These are phyloP conservation scores for Aurinia saxatilis DNA, from an alignment of 345 rosid genomes.

Conservation along the genomic window DNA sequence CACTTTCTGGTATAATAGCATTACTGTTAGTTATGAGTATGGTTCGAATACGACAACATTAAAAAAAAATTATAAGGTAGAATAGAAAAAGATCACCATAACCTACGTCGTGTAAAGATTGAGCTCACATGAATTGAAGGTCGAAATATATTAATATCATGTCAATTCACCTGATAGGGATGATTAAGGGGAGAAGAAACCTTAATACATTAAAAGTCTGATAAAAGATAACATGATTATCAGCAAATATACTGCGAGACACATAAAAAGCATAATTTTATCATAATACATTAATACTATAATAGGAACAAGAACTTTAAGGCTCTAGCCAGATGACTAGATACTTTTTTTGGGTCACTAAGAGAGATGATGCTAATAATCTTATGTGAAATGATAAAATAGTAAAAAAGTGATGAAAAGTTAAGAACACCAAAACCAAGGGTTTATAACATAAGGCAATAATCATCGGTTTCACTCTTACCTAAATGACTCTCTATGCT, in stretches of 20 bases:
- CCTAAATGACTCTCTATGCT: too few relatives aligned
- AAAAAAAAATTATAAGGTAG: background rate
- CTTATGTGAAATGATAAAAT: background rate
- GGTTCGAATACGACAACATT: slow-evolving; percentile 6
- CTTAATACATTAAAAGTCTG: too few relatives aligned
- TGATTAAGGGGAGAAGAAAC: background rate
- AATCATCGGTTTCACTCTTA: too few relatives aligned
- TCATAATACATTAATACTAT: too few relatives aligned
- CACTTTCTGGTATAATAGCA: slow-evolving; percentile 8
- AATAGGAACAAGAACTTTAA: too few relatives aligned
- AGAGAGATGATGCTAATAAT: background rate
- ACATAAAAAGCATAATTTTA: background rate
- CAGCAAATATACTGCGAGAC: background rate
- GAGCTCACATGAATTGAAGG: background rate
- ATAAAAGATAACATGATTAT: background rate
- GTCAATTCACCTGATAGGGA: slow-evolving; percentile 2
- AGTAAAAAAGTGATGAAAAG: background rate
- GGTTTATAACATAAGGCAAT: too few relatives aligned
- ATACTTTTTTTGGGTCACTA: background rate
- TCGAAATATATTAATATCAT: background rate
- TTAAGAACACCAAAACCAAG: too few relatives aligned
- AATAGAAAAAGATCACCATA: background rate
- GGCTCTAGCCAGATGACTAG: too few relatives aligned
- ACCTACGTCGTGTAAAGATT: background rate
- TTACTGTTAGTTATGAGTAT: slow-evolving; percentile 4